Evolutionary conservation across 306 rosid species (phyloP).

Genomic region (Sindora glabra): DNA sequence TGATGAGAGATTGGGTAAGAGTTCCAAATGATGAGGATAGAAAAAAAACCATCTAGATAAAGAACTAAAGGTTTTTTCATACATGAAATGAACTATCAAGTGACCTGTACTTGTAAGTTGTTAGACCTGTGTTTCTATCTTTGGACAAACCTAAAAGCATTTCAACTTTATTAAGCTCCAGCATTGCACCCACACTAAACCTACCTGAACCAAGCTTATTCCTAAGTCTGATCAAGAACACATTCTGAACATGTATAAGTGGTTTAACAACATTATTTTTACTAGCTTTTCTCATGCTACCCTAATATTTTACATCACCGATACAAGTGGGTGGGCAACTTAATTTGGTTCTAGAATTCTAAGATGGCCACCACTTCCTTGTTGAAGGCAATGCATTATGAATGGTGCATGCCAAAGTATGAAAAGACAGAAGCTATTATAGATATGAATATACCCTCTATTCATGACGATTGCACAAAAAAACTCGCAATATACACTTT

Average conservation of each 20-base stretch:
- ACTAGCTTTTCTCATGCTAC: slow-evolving; percentile 67
- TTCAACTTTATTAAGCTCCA: slow-evolving; percentile 89
- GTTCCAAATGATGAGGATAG: background rate
- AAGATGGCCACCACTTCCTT: slow-evolving; percentile 92
- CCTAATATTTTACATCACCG: slow-evolving; percentile 63
- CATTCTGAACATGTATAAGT: slow-evolving; percentile 41
- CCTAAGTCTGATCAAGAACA: slow-evolving; percentile 67
- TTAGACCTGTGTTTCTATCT: slow-evolving; percentile 91
- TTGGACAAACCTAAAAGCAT: slow-evolving; percentile 82
- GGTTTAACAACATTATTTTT: slow-evolving; percentile 53
- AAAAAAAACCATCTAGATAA: background rate
- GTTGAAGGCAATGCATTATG: slow-evolving; percentile 75
- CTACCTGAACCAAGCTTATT: slow-evolving; percentile 95
- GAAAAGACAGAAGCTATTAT: slow-evolving; percentile 62
- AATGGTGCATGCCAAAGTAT: slow-evolving; percentile 63
- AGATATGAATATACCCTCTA: slow-evolving; percentile 83
- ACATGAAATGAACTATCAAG: slow-evolving; percentile 98
- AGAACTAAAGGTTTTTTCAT: background rate
- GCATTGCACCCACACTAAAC: slow-evolving; percentile 86
- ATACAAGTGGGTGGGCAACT: slow-evolving; percentile 70
- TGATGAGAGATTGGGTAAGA: too few species aligned
- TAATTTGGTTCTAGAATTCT: slow-evolving; percentile 69
- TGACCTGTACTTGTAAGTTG: slow-evolving; percentile 80
- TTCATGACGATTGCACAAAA: too few species aligned
- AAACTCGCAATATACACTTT: too few species aligned